Conservation (phyloP, 129 eudicot genomes). For the Helichrysum umbraculigerum region DNA sequence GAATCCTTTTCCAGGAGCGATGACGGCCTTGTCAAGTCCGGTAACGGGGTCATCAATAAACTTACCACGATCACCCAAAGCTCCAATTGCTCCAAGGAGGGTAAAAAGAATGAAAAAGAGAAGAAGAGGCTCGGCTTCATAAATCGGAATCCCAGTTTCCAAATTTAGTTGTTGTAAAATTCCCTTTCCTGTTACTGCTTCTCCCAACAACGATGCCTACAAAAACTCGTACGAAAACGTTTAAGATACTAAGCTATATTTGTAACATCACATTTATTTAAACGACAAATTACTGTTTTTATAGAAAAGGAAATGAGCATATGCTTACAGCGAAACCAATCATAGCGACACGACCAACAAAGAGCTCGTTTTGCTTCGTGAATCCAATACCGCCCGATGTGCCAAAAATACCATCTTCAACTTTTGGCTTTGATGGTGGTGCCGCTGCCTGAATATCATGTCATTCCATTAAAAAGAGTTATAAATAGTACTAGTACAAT, state of each 20-base stretch:
- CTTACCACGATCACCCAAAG: constrained; percentile 90
- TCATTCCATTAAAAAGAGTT: background rate
- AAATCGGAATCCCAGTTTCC: constrained; percentile 97
- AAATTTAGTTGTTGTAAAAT: constrained; percentile 76
- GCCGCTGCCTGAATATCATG: background rate
- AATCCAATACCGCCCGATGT: constrained; percentile 98
- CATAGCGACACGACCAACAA: constrained; percentile 99
- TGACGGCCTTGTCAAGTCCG: constrained; percentile 82
- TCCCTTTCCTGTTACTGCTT: constrained; percentile 89
- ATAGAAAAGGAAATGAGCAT: background rate
- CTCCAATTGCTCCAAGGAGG: constrained; percentile 98
- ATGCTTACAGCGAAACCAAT: constrained; percentile 91
- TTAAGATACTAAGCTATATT: background rate
- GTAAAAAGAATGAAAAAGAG: constrained; percentile 94
- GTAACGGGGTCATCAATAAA: constrained; percentile 79
- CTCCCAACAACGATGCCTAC: constrained; percentile 98
- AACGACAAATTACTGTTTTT: too few relatives aligned
- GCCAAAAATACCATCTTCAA: constrained; percentile 95
- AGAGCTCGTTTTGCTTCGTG: constrained; percentile 94
- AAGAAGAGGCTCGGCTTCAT: constrained; percentile 98
- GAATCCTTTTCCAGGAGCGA: constrained; percentile 88
- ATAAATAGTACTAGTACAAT: background rate
- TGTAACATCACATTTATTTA: background rate
- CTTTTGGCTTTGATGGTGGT: constrained; percentile 54
- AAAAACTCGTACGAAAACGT: constrained; percentile 23